Base-by-base conservation (phyloP, 768 basidiomycete genomes). In the Gautieria morchelliformis region DNA sequence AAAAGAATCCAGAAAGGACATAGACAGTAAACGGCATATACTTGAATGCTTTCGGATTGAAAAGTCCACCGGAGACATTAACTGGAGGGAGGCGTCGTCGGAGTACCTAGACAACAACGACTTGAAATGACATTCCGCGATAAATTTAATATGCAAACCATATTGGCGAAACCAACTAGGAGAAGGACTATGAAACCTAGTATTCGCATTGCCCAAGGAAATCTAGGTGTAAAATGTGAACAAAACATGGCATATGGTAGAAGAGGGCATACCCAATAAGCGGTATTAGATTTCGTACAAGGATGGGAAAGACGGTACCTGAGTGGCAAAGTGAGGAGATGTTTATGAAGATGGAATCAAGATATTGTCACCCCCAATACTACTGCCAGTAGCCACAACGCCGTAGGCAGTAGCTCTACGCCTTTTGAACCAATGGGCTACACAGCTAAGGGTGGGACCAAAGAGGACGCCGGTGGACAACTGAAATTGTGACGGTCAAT, bases 131-230 rank as follows among this genome's bases (percentile, higher is more conserved):
- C 3, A n/a, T 44, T 9, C 42, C 11, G n/a, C 9, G 5, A 10
- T 41, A 17, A 2, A 5, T n/a, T 17, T n/a, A 17, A 19, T 37
- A 17, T 22, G 60, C 68, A 60, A 54, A 79, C 76, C 48, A 87
- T 57, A 66, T 84, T 87, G 14, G 79, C 75, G 12, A 78, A 64
- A 1, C 76, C 76, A 4, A 88, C 72, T 1, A 76, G 65, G 14
- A 74, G 60, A 1, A 85, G 59, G 0, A 87, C 66, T 9, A 87
- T 78, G 60, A 88, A 81, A 2, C 80, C 87, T 44, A 88, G 68
- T 33, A 84, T 78, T 12, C 88, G 75, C 75, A 86, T 80, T 0
- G 87, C 86, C 88, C 87, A 90, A 60, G 73, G 72, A 67, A 89
- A 90, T n/a, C 87, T 89, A 42, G 5, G 27, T 22, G 42, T 37